Evolutionary conservation across 768 basidiomycete species (phyloP), one percentile per base, ranked within the genome.

Genomic region (Podaxis mareebaensis): DNA sequence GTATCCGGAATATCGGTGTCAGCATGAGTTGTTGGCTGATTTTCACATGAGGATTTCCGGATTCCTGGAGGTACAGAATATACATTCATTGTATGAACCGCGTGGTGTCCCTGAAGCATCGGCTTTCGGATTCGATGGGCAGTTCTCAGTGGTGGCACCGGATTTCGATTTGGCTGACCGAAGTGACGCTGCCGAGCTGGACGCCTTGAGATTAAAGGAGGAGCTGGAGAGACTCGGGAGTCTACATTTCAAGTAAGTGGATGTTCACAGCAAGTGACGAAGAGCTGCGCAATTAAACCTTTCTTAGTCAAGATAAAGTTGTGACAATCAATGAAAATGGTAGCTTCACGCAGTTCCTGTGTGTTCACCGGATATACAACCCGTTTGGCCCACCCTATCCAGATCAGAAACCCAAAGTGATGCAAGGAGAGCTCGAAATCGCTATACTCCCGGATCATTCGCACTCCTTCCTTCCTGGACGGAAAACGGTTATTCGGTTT

Each of bases 381-480:
- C 53, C 63, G 67, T 39, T 66, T 42, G 49, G 62, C 64, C n/a
- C 59, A 20, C 11, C 59, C 6, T 49, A 53, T 48, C 53, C 57
- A n/a, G 42, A 58, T 17, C 61, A 63, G 30, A 39, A 42, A 26
- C 49, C 52, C 15, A 55, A 48, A 68, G 68, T 66, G 36, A 80
- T 87, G 76, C 73, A 76, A 24, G 86, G 85, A n/a, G 85, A 88
- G 69, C 70, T 88, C 40, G 84, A 87, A 67, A 74, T 86, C 24
- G 77, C 78, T 11, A 73, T 84, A 30, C 69, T 86, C 13, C 79
- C 82, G 7, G 86, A 89, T 65, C 75, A 77, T 20, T 80, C 85
- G 5, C 87, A 89, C 69, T 67, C 44, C 6, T 74, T 80, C 64
- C 78, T 87, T 66, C 75, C 80, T n/a, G 87, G 87, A 44, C 79